phyloP scores from a whole-genome alignment of 768 basidiomycete species.

The Xerocomellus intermedius region DNA sequence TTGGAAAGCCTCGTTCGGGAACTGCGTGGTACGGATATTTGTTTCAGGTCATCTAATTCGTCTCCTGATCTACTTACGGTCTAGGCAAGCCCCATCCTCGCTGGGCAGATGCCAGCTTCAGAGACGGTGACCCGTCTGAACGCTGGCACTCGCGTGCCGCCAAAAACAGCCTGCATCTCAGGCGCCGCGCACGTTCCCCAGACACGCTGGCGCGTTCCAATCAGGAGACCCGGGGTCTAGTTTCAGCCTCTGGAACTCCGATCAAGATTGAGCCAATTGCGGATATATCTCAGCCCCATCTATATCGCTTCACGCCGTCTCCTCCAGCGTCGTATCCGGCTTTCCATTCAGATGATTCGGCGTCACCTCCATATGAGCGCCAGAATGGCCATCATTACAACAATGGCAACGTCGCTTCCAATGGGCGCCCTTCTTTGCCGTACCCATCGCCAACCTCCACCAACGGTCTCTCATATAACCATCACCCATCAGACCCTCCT shows the following conservation, averaged over 20 bases:
- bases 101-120: slow-evolving; percentile 78
- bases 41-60: slow-evolving; percentile 6
- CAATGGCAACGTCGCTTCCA: slow-evolving; percentile 31
- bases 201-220: slow-evolving; percentile 33
- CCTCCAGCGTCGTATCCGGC: slow-evolving; percentile 54
- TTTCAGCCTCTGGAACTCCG: slow-evolving; percentile 51
- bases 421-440: slow-evolving; percentile 31
- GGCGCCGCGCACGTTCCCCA: slow-evolving; percentile 39
- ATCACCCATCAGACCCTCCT: slow-evolving; percentile 34
- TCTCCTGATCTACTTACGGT: slow-evolving; percentile 9
- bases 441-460: slow-evolving; percentile 35
- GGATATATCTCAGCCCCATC: slow-evolving; percentile 48
- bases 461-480: slow-evolving; percentile 33
- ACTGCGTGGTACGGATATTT: slow-evolving; percentile 58
- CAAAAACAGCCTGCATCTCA: slow-evolving; percentile 54
- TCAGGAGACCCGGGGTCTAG: slow-evolving; percentile 39
- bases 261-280: slow-evolving; percentile 65
- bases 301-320: slow-evolving; percentile 72
- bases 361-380: slow-evolving; percentile 36
- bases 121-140: slow-evolving; percentile 78
- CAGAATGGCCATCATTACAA: slow-evolving; percentile 34
- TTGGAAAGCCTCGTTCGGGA: slow-evolving; percentile 90
- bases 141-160: slow-evolving; percentile 85
- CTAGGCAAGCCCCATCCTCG: slow-evolving; percentile 84
- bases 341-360: slow-evolving; percentile 44